Conservation (phyloP, 257 asterid species). For the Rauvolfia tetraphylla region DNA sequence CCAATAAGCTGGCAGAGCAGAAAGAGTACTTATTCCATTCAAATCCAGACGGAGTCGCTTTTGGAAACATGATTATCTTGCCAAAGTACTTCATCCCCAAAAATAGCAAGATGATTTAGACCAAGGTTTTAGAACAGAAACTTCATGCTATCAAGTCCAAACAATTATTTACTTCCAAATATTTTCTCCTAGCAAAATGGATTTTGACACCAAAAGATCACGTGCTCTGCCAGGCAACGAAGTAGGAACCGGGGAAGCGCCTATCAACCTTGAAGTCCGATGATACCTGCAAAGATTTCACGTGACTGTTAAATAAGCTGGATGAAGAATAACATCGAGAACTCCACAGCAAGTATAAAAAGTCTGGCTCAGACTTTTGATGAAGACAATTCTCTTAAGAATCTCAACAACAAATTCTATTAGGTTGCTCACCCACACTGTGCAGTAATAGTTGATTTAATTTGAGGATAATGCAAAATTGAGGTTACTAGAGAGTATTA, state of each 20-base stretch:
- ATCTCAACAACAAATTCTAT: neutral
- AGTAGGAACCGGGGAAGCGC: neutral
- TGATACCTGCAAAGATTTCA: conserved; percentile 62
- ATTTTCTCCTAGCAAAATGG: neutral
- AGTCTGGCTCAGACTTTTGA: neutral
- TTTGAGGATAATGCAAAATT: neutral
- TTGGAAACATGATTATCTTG: neutral
- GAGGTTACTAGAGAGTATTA: neutral
- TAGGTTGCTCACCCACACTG: neutral
- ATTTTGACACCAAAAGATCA: neutral
- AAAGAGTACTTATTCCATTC: neutral
- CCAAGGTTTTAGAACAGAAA: neutral
- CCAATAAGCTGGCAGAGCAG: neutral
- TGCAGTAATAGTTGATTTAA: neutral
- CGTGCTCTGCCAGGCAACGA: conserved; percentile 1
- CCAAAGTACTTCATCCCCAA: neutral
- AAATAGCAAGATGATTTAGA: conserved; percentile 1
- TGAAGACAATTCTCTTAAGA: neutral
- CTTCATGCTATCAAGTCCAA: neutral
- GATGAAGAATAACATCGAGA: neutral
- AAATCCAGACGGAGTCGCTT: neutral
- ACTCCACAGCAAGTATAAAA: neutral
- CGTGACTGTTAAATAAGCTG: neutral
- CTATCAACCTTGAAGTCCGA: conserved; percentile 85
- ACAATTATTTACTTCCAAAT: conserved; percentile 7